Evolutionary conservation across 1,284 basidiomycete species (phyloP).

Genomic region (Heliocybe sulcata): DNA sequence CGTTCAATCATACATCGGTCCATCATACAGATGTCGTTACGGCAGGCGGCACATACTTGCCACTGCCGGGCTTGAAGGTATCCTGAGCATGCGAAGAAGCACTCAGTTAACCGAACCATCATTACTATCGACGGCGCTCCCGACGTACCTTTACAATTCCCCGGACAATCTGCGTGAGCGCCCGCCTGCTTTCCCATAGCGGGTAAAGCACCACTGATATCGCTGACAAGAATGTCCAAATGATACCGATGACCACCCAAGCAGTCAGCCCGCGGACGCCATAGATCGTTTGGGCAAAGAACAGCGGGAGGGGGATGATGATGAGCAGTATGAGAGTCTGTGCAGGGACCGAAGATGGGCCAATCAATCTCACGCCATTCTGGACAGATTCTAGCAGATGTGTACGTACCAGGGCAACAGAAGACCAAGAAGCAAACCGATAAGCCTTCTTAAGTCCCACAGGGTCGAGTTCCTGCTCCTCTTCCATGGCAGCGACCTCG

Average conservation of each 20-base stretch:
- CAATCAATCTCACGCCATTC: not conserved
- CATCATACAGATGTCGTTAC: not conserved
- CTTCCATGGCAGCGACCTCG: conserved; percentile 17
- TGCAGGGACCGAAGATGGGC: not conserved
- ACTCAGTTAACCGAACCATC: not conserved
- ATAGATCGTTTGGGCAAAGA: conserved; percentile 74
- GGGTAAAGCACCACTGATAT: conserved; percentile 80
- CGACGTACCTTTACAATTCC: conserved; percentile 57
- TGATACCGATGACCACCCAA: conserved; percentile 75
- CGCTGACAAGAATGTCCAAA: conserved; percentile 77
- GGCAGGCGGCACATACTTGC: conserved; percentile 5
- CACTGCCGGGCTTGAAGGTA: conserved; percentile 9
- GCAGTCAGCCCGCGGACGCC: conserved; percentile 61
- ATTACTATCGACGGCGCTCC: not conserved
- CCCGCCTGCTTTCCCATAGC: conserved; percentile 73
- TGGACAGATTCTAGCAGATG: not conserved
- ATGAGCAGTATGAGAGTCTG: conserved; percentile 63
- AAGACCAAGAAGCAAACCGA: conserved; percentile 68
- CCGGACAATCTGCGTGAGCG: conserved; percentile 46
- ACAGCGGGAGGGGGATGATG: conserved; percentile 76
- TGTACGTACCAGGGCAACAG: conserved; percentile 52
- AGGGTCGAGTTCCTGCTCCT: conserved; percentile 55
- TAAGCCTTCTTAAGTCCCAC: conserved; percentile 63
- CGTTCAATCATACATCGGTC: not conserved
- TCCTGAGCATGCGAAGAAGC: conserved; percentile 6